Evolutionary conservation across 2,329 filamentous ascomycete genomes (phyloP), one percentile per base, ranked within the genome.

Genomic region (Plenodomus tracheiphilus): DNA sequence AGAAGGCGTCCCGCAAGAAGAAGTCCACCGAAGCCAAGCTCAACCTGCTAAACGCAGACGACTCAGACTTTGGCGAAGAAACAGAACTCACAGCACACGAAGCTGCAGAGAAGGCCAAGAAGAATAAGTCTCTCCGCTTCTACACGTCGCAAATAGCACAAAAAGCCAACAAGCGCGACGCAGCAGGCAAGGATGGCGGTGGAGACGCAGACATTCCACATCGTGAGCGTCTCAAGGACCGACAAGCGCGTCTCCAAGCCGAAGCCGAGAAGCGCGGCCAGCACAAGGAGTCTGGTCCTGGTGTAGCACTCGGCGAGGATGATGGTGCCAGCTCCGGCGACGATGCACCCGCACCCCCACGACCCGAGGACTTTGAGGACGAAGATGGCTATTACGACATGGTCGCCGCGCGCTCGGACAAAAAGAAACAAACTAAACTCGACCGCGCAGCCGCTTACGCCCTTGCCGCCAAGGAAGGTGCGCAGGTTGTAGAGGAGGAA

Each of bases 61-160:
- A 89, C 62, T 96, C 91, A 2, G 94, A 99, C 77, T 93, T 99
- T 68, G 94, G 93, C 61, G 94, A 99, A 65, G 91, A 96, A 70
- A 87, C 89, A 15, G 77, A 79, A 3, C 82, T 97, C 49, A 90
- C 91, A 45, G 85, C 86, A 10, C 82, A 85, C 53, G 85, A 93
- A 52, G 87, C 90, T 1, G 89, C 88, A 36, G 90, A 96, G 65
- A 99, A 99, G 75, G 89, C 87, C 0, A 83, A 85, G 51, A 89
- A 89, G 73, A 96, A 94, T 80, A 96, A 95, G 79, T 91, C 85
- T 56, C 82, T 99, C 49, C 88, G 91, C 54, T 99, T 99, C 80
- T 99, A 99, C 81, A 97, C 95, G 2, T 96, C 92, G 2, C 94
- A 99, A 71, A 94, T 99, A 58, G 88, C 89, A 21, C 93, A 97